These are phyloP conservation scores for Lasiodiplodia hormozganensis DNA, from an alignment of 2,329 filamentous ascomycete species.

Conservation along the genomic window DNA sequence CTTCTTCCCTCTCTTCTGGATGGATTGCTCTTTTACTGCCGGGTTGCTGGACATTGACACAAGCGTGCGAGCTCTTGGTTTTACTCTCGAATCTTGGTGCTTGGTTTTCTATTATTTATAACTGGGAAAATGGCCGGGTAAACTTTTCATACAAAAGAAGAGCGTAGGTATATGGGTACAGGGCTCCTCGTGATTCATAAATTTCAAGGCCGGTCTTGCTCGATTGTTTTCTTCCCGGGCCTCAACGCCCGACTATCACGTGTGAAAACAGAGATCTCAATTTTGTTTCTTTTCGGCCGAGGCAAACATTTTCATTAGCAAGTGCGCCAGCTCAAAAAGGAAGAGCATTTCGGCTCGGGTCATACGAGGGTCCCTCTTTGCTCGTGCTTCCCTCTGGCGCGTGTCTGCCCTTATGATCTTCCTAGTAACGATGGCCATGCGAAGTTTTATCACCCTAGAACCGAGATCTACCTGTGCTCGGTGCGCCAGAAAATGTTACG, in stretches of 20 bases:
- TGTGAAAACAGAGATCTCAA: background rate
- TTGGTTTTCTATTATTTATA: background rate
- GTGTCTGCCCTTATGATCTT: background rate
- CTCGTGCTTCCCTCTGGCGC: background rate
- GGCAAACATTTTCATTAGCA: background rate
- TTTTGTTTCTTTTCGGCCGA: background rate
- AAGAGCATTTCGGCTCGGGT: background rate
- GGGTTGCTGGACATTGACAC: conserved; percentile 8
- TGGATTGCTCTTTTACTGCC: background rate
- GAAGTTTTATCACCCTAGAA: background rate
- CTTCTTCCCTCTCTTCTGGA: background rate
- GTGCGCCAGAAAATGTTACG: background rate
- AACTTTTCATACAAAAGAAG: conserved; percentile 6
- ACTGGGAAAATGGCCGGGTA: conserved; percentile 1
- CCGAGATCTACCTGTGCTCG: background rate
- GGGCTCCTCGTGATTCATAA: conserved; percentile 8
- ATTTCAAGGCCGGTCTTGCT: background rate
- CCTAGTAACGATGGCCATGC: background rate
- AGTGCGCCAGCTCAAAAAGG: conserved; percentile 1
- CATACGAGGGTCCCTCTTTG: background rate
- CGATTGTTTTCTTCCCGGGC: background rate
- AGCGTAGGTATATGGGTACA: conserved; percentile 2
- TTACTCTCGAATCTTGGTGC: background rate
- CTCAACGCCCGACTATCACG: background rate
- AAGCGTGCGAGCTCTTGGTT: conserved; percentile 3